Conservation (phyloP, 495 filamentous ascomycete species). For the Clohesyomyces aquaticus region DNA sequence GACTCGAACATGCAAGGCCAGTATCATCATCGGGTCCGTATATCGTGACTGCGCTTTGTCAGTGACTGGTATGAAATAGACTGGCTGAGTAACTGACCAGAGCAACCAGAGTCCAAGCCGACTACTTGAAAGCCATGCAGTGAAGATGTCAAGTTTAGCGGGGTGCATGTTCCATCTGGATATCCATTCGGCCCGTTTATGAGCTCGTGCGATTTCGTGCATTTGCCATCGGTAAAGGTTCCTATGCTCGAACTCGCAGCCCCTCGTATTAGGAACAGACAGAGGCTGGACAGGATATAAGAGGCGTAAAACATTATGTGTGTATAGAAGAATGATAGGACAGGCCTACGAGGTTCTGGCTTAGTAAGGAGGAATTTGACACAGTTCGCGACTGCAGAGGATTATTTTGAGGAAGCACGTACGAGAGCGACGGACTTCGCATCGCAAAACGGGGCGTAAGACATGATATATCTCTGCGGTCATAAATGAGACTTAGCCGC, state of each 20-base stretch:
- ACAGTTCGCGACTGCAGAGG: not conserved
- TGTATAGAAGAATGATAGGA: not conserved
- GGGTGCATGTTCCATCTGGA: constrained; percentile 30
- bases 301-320: constrained; percentile 2
- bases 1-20: constrained; percentile 13
- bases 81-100: constrained; percentile 5
- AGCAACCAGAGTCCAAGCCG: constrained; percentile 19
- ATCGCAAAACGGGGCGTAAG: not conserved
- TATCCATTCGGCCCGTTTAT: constrained; percentile 30
- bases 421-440: not conserved
- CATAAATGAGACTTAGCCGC: not conserved
- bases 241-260: not conserved
- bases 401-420: not conserved
- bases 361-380: not conserved
- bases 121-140: constrained; percentile 20
- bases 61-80: not conserved
- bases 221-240: constrained; percentile 25
- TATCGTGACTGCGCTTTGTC: constrained; percentile 25
- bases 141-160: not conserved
- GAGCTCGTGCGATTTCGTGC: constrained; percentile 18
- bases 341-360: not conserved
- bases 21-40: constrained; percentile 15
- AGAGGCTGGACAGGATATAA: not conserved
- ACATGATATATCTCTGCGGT: not conserved
- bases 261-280: not conserved